These are phyloP conservation scores for Vaccinium vitisidaea DNA, from an alignment of 148 eudicot genomes.

Conservation along the genomic window DNA sequence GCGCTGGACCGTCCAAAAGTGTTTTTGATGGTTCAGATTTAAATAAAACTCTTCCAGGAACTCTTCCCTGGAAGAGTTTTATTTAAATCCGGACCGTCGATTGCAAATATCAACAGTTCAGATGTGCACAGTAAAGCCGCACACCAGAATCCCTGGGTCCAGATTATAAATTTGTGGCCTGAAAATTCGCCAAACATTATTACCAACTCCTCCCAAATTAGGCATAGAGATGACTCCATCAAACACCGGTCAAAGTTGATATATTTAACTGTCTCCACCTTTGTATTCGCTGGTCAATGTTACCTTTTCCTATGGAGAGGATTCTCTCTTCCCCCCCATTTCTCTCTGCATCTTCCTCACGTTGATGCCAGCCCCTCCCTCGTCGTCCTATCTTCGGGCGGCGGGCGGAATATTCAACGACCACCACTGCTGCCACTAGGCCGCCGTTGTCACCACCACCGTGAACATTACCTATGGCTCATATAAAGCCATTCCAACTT, in stretches of 20 bases:
- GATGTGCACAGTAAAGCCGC: no score
- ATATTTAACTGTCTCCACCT: background rate
- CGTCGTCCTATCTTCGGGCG: slow-evolving; percentile 37
- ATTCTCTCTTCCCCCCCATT: slow-evolving; percentile 14
- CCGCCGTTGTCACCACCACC: slow-evolving; percentile 12
- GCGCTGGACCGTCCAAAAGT: no score
- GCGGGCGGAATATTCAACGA: slow-evolving; percentile 14
- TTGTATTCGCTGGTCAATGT: slow-evolving; percentile 15
- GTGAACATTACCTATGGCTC: background rate
- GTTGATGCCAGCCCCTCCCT: slow-evolving; percentile 21
- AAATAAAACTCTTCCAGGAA: no score
- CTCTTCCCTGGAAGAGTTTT: no score
- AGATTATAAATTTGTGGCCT: background rate
- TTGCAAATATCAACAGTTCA: no score
- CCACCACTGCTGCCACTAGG: background rate
- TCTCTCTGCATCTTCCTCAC: background rate
- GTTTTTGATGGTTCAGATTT: no score
- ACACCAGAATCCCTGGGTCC: no score
- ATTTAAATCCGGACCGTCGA: no score
- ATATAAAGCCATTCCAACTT: slow-evolving; percentile 42
- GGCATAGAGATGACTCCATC: background rate
- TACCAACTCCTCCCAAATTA: slow-evolving; percentile 6
- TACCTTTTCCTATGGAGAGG: background rate
- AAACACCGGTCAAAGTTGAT: background rate
- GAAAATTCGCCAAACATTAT: background rate